A percentile compares a stretch with the other conserved stretches of the same genome.
These are phyloP conservation scores for Rutstroemia sp. DNA, from an alignment of 2,329 filamentous ascomycete species.

Conservation along the genomic window DNA sequence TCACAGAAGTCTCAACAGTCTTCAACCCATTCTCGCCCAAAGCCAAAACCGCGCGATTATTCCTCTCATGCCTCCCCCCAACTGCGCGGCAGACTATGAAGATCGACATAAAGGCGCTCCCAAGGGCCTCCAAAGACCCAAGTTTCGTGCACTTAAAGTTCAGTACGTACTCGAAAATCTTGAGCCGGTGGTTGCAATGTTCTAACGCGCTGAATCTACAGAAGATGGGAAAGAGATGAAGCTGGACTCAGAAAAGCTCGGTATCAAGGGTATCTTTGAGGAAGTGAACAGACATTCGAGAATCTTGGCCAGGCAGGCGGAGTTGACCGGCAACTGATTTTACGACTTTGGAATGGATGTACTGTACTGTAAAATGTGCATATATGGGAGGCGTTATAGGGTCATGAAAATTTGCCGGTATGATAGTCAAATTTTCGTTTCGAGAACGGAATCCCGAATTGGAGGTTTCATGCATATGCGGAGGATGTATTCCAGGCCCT, in stretches of 20 bases:
- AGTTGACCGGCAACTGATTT: slow-evolving; percentile 47
- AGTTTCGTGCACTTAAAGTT: slow-evolving; percentile 74
- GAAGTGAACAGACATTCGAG: slow-evolving; percentile 89
- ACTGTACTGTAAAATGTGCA: slow-evolving; percentile 10
- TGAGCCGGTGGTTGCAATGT: neutral
- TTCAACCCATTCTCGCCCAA: slow-evolving; percentile 87
- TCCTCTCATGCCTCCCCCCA: slow-evolving; percentile 78
- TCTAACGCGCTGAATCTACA: slow-evolving; percentile 33
- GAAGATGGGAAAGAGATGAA: slow-evolving; percentile 90
- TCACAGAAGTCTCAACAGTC: slow-evolving; percentile 74
- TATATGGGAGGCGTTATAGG: slow-evolving; percentile 24
- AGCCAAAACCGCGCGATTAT: slow-evolving; percentile 77
- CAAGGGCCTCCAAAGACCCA: slow-evolving; percentile 59
- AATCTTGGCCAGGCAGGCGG: slow-evolving; percentile 71
- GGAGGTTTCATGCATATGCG: neutral
- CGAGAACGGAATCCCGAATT: neutral
- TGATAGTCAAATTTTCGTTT: neutral
- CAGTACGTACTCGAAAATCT: slow-evolving; percentile 46
- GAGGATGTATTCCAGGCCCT: neutral
- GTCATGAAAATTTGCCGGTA: neutral
- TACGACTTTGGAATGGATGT: slow-evolving; percentile 6
- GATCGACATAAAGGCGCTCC: slow-evolving; percentile 70
- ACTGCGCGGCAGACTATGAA: slow-evolving; percentile 70
- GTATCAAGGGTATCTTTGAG: slow-evolving; percentile 78
- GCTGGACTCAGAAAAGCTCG: slow-evolving; percentile 71